Evolutionary conservation across 495 filamentous ascomycete species (phyloP), one percentile per base, ranked within the genome.

Genomic region (Penicillium paxilli): DNA sequence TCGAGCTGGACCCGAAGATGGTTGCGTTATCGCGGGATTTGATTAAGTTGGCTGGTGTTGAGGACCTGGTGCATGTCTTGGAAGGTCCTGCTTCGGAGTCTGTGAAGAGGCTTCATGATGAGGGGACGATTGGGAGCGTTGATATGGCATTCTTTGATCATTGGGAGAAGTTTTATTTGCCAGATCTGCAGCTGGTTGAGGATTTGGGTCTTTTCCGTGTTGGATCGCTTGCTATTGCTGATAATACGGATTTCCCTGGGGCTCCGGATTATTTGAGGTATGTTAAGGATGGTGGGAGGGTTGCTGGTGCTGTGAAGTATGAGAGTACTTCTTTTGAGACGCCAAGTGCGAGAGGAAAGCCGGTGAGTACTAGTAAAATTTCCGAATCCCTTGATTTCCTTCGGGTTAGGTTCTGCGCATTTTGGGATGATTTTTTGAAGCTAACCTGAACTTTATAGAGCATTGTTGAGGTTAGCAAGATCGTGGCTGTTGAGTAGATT

Each of bases 71-170:
- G 16, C 58, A 69, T 55, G 67, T 73, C 14, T 6, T 68, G n/a
- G 62, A 64, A 40, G 68, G 66, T 0, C 49, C 58, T 12, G 68
- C 59, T 3, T 51, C 61, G 4, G 64, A 65, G 12, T 68, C 60
- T 0, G 12, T 71, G 49, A 35, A 52, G 35, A 58, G 57, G 41
- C 51, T 73, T 5, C 46, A 62, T 19, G 45, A 33, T 2, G 59
- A 70, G 9, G 64, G 64, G 3, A 57, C 52, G 28, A 14, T 73
- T 1, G 44, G 22, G 3, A 59, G 67, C 33, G 66, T 68, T 4
- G 70, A 73, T 51, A 60, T 69, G 46, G 56, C 60, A 0, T 71
- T 73, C 55, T 59, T 70, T 19, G 70, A 73, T 51, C 70, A 73
- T 41, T 63, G 59, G 58, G 64, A 70, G 58, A 25, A 65, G 41